Evolutionary conservation across 2,329 filamentous ascomycete genomes (phyloP).

Genomic region (Pseudogymnoascus destructans): DNA sequence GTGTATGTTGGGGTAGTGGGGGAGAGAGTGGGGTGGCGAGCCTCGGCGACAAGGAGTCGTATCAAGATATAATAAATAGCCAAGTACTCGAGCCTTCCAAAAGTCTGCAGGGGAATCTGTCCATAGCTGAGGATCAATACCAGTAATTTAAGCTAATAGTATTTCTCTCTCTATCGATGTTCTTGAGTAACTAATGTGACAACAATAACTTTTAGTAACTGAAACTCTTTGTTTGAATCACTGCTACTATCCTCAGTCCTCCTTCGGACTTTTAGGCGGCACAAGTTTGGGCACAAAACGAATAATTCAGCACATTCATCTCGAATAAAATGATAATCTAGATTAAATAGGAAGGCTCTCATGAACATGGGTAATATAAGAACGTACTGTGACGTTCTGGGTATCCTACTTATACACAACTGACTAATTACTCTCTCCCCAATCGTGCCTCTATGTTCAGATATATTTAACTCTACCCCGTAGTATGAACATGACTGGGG

Average conservation of each 20-base stretch:
- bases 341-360: background rate
- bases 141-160: background rate
- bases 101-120: too few species aligned
- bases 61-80: background rate
- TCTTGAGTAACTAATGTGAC: background rate
- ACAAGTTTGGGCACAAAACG: background rate
- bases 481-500: background rate
- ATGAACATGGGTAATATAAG: background rate
- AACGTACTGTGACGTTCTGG: background rate
- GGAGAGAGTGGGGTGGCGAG: background rate
- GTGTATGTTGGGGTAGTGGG: background rate
- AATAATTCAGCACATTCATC: background rate
- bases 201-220: background rate
- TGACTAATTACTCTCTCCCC: background rate
- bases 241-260: background rate
- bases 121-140: too few species aligned
- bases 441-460: background rate
- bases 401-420: background rate
- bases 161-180: background rate
- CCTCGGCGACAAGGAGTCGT: background rate
- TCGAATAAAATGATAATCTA: background rate
- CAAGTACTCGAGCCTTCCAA: too few species aligned
- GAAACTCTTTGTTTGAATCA: background rate
- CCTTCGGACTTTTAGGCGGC: too few species aligned
- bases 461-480: background rate